Evolutionary conservation across 805 yeast genomes (phyloP).

Genomic region (Allodekkera sacchari): DNA sequence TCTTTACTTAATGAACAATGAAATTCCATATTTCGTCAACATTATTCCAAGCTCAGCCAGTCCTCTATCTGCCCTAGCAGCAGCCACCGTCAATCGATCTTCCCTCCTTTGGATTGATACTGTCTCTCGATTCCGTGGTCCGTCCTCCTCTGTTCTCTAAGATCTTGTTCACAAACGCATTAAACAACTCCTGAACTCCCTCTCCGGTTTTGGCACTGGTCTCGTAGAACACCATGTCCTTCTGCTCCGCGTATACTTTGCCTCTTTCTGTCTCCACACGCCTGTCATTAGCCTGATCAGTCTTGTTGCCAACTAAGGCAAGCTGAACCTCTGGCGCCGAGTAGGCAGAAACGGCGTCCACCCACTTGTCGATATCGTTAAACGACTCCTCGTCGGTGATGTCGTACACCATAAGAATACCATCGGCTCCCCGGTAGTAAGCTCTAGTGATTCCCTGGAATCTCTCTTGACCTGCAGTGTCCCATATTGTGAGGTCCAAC

Average conservation of each 20-base stretch:
- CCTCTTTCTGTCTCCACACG: conserved; percentile 89
- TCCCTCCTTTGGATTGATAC: conserved; percentile 20
- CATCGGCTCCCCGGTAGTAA: conserved; percentile 85
- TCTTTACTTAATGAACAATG: too few species aligned
- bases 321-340: conserved; percentile 95
- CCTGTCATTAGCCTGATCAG: conserved; percentile 82
- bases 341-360: conserved; percentile 89
- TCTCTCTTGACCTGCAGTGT: conserved; percentile 96
- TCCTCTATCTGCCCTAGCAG: conserved; percentile 18
- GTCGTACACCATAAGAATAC: conserved; percentile 76
- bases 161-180: conserved; percentile 78
- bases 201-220: conserved; percentile 92
- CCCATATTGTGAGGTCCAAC: conserved; percentile 94
- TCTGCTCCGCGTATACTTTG: conserved; percentile 74
- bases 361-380: conserved; percentile 91
- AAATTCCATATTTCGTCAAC: too few species aligned
- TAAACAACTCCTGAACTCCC: conserved; percentile 87
- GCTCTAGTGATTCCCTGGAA: conserved; percentile 93
- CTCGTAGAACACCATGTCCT: conserved; percentile 87
- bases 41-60: too few species aligned
- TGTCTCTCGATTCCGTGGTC: conserved; percentile 14
- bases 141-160: conserved; percentile 58
- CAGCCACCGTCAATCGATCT: conserved; percentile 22
- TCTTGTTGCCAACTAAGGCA: conserved; percentile 91
- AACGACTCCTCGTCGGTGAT: conserved; percentile 87